Conservation (phyloP, 768 basidiomycete species). For the Lentinula detonsa region DNA sequence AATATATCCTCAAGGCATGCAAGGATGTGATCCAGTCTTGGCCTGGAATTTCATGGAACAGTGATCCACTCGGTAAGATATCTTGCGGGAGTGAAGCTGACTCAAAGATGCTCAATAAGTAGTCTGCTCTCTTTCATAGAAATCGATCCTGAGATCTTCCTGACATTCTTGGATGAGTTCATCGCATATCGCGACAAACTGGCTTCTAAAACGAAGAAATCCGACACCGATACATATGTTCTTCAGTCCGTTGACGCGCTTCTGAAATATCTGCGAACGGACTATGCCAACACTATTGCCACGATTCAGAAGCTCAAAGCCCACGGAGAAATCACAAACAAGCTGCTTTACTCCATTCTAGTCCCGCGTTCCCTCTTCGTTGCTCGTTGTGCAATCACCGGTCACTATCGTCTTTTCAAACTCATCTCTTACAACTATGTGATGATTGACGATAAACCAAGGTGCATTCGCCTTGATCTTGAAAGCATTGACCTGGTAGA, state of each 20-base stretch:
- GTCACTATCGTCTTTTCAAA: constrained; percentile 43
- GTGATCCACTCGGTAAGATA: constrained; percentile 48
- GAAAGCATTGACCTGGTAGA: constrained; percentile 51
- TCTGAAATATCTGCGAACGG: constrained; percentile 39
- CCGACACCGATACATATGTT: constrained; percentile 34
- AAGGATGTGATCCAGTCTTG: constrained; percentile 52
- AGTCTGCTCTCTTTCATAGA: constrained; percentile 13
- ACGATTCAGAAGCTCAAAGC: constrained; percentile 40
- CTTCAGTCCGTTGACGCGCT: constrained; percentile 45
- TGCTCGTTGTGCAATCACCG: constrained; percentile 46
- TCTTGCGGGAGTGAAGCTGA: not conserved
- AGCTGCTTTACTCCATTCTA: constrained; percentile 48
- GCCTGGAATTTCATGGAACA: constrained; percentile 58
- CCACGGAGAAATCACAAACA: constrained; percentile 54
- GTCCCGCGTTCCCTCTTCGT: constrained; percentile 48
- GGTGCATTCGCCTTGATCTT: constrained; percentile 37
- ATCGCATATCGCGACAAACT: constrained; percentile 35
- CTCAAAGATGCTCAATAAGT: not conserved
- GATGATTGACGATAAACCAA: constrained; percentile 25
- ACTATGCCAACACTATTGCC: constrained; percentile 43
- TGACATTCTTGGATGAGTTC: constrained; percentile 46
- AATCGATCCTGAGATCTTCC: constrained; percentile 53
- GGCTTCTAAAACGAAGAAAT: constrained; percentile 26
- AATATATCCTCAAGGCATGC: constrained; percentile 49
- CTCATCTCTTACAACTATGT: constrained; percentile 34